These are phyloP conservation scores for Arthrinium phaeospermum DNA, from an alignment of 2,329 filamentous ascomycete species.

Conservation along the genomic window DNA sequence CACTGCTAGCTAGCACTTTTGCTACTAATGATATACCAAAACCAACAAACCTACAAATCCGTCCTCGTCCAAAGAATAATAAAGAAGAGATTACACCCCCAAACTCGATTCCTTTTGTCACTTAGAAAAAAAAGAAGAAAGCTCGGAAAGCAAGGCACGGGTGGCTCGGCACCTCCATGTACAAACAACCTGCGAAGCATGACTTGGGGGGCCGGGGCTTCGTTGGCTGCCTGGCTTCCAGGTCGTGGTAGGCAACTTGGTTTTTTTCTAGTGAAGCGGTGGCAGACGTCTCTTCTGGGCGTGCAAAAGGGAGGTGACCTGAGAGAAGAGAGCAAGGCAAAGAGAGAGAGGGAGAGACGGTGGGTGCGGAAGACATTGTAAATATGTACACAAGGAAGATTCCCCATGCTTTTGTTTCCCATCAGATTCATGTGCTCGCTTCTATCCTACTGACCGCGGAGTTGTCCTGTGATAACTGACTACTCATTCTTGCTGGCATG, in stretches of 20 bases:
- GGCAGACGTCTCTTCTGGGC: not conserved
- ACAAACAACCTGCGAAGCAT: conserved; percentile 14
- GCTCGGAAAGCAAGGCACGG: conserved; percentile 29
- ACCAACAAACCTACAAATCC: conserved; percentile 29
- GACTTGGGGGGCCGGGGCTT: not conserved
- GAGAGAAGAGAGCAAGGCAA: not conserved
- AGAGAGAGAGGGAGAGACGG: not conserved
- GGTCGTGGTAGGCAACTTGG: conserved; percentile 4
- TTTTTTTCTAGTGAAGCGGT: conserved; percentile 5
- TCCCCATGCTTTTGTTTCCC: conserved; percentile 16
- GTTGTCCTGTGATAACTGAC: not conserved
- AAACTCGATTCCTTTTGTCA: conserved; percentile 43
- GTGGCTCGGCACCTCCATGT: conserved; percentile 16
- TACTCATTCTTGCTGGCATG: not conserved
- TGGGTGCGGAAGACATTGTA: not conserved
- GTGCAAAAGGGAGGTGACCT: not conserved
- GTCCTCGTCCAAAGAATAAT: conserved; percentile 19
- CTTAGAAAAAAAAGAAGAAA: conserved; percentile 39
- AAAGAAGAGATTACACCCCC: conserved; percentile 17
- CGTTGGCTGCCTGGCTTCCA: not conserved
- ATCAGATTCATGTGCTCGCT: conserved; percentile 9
- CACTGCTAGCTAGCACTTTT: conserved; percentile 23
- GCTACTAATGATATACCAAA: conserved; percentile 29
- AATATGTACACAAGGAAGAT: conserved; percentile 19
- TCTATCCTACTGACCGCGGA: not conserved